These are phyloP conservation scores for Juglanconis sp. DNA, from an alignment of 2,329 filamentous ascomycete species.

Conservation along the genomic window DNA sequence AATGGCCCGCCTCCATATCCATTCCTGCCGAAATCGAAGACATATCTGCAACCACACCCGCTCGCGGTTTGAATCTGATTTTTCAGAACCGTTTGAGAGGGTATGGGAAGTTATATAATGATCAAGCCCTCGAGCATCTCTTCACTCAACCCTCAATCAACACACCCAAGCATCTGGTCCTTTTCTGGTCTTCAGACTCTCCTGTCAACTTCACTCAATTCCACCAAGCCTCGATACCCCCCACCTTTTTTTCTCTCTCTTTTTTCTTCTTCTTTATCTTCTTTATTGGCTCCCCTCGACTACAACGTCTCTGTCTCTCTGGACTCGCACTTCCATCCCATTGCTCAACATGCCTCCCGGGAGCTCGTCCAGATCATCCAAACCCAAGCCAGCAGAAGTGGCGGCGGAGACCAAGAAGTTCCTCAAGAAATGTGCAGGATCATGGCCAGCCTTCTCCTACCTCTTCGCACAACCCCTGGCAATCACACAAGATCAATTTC, in stretches of 20 bases:
- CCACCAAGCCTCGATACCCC: not conserved
- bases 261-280: not conserved
- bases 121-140: not conserved
- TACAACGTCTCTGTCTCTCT: not conserved
- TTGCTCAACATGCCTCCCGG: slow-evolving; percentile 43
- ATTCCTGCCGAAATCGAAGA: slow-evolving; percentile 19
- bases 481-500: slow-evolving; percentile 36
- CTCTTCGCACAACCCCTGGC: slow-evolving; percentile 51
- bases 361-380: slow-evolving; percentile 38
- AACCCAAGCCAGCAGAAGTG: slow-evolving; percentile 65
- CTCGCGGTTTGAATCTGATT: slow-evolving; percentile 6
- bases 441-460: slow-evolving; percentile 57
- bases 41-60: slow-evolving; percentile 16
- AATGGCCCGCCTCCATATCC: slow-evolving; percentile 15
- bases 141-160: not conserved
- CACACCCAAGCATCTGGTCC: not conserved
- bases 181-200: not conserved
- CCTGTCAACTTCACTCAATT: not conserved
- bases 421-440: slow-evolving; percentile 53
- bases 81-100: not conserved
- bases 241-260: not conserved
- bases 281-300: not conserved
- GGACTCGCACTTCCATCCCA: not conserved
- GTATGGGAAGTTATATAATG: slow-evolving; percentile 11
- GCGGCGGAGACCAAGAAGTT: slow-evolving; percentile 69